These are phyloP conservation scores for Breviolum minutum DNA, from an alignment of 73 alveolate genomes.

Conservation along the genomic window DNA sequence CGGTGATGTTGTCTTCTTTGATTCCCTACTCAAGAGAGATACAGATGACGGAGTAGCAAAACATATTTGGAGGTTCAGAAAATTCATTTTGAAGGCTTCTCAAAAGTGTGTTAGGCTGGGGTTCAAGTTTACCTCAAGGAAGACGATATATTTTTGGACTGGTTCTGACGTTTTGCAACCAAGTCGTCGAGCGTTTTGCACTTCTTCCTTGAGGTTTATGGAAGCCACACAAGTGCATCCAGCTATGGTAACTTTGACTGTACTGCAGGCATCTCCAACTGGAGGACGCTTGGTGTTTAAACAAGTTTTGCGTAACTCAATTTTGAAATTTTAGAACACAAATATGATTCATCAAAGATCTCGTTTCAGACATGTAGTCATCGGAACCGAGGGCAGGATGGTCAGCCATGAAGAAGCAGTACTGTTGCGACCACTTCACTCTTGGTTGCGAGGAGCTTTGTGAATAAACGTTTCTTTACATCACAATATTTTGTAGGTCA, in stretches of 20 bases:
- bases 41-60: background rate
- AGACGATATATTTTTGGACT: background rate
- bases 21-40: background rate
- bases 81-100: background rate
- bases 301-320: background rate
- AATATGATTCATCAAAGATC: too few relatives aligned
- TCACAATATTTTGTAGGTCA: background rate
- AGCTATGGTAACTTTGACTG: slow-evolving; percentile 33
- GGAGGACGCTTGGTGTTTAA: background rate
- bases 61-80: background rate
- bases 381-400: slow-evolving; percentile 33
- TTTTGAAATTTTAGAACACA: background rate
- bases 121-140: background rate
- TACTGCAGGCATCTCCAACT: slow-evolving; percentile 31
- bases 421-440: slow-evolving; percentile 26
- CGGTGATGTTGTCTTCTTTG: background rate
- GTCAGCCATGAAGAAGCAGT: slow-evolving; percentile 14
- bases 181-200: background rate
- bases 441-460: slow-evolving; percentile 32
- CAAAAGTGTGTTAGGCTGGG: background rate
- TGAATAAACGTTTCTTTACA: background rate
- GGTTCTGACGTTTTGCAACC: background rate
- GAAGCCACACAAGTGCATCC: background rate
- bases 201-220: background rate
- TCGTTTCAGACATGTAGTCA: too few relatives aligned